These are phyloP conservation scores for Tripterygium wilfordii DNA, from an alignment of 177 flowering plant genomes.

Conservation along the genomic window DNA sequence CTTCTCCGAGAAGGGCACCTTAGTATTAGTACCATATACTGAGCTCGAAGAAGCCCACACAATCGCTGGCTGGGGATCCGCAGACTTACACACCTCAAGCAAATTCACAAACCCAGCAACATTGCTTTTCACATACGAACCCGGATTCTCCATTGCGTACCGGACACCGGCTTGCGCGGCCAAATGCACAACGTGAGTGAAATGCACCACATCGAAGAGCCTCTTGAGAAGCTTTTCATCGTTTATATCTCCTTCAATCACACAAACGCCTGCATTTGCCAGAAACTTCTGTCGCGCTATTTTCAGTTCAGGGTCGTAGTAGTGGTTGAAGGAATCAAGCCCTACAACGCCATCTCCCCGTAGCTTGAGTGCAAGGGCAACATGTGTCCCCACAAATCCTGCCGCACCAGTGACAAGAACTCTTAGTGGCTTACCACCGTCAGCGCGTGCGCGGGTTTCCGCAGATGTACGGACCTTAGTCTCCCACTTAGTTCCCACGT, in stretches of 20 bases:
- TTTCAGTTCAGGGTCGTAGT: slow-evolving; percentile 43
- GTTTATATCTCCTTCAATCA: slow-evolving; percentile 47
- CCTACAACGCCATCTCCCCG: slow-evolving; percentile 59
- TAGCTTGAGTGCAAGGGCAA: slow-evolving; percentile 35
- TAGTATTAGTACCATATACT: slow-evolving; percentile 1
- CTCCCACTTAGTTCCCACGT: slow-evolving; percentile 52
- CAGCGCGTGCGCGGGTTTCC: slow-evolving; percentile 16
- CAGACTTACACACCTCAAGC: not conserved
- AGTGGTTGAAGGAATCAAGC: slow-evolving; percentile 48
- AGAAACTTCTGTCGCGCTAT: slow-evolving; percentile 32
- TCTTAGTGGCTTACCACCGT: too few relatives aligned
- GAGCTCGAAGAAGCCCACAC: slow-evolving; percentile 1
- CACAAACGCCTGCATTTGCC: slow-evolving; percentile 26
- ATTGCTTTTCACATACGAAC: not conserved
- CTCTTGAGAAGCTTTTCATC: slow-evolving; percentile 24
- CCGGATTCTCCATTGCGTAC: slow-evolving; percentile 8
- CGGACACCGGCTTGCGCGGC: slow-evolving; percentile 47
- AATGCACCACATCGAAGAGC: slow-evolving; percentile 40
- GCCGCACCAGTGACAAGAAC: slow-evolving; percentile 63
- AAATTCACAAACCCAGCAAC: not conserved
- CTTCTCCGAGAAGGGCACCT: slow-evolving; percentile 5
- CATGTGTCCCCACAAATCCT: slow-evolving; percentile 58
- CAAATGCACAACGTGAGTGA: slow-evolving; percentile 42
- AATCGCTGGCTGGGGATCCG: not conserved
- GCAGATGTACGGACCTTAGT: slow-evolving; percentile 35